phyloP scores from a whole-genome alignment of 2,329 filamentous ascomycete genomes.

The Clarireedia hainanense region DNA sequence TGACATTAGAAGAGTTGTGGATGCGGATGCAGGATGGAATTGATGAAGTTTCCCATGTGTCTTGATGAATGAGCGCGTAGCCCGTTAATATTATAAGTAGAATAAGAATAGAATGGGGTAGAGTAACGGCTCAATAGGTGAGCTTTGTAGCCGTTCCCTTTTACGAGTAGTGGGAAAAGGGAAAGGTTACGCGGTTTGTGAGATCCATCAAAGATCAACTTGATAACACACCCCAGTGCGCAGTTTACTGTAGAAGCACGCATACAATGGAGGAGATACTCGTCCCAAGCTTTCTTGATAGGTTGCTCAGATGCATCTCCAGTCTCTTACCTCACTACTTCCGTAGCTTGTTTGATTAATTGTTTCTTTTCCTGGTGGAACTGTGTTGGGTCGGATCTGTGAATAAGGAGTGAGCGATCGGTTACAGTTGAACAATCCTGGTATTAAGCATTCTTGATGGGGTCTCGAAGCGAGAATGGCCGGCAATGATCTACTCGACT shows the following conservation, averaged over 20 bases:
- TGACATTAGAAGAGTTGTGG: neutral
- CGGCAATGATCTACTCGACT: neutral
- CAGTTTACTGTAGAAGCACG: too few relatives aligned
- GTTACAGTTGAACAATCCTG: neutral
- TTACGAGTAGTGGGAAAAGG: neutral
- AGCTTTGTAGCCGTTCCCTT: neutral
- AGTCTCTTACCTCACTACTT: too few relatives aligned
- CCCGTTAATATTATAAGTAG: too few relatives aligned
- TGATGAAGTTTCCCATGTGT: neutral
- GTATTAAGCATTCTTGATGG: neutral
- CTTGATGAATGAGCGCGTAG: neutral
- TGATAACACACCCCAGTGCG: neutral
- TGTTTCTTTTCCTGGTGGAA: too few relatives aligned
- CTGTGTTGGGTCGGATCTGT: too few relatives aligned
- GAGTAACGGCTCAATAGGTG: too few relatives aligned
- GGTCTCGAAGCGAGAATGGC: too few relatives aligned
- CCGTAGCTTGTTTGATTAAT: too few relatives aligned
- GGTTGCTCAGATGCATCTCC: too few relatives aligned
- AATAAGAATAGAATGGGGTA: too few relatives aligned
- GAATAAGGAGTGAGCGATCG: neutral
- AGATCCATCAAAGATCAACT: neutral
- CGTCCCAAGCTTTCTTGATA: too few relatives aligned
- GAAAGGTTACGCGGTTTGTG: constrained; percentile 3
- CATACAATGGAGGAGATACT: too few relatives aligned
- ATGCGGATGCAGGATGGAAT: neutral